Evolutionary conservation across 2,329 filamentous ascomycete species (phyloP).

Genomic region (Cercospora brassicicola): DNA sequence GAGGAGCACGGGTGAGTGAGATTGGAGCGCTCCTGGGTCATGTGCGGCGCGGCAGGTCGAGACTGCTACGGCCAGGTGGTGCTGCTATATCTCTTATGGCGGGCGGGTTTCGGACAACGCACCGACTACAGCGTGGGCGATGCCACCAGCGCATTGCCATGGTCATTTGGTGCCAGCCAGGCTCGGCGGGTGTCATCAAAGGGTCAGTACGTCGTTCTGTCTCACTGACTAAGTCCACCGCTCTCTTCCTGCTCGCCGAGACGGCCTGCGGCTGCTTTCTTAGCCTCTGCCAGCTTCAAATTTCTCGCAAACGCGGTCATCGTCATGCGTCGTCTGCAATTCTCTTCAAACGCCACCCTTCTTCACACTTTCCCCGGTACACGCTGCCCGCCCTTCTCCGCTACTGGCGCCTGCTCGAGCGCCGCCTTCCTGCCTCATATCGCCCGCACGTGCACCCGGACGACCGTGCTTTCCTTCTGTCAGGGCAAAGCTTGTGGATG

Average conservation of each 20-base stretch:
- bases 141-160: background rate
- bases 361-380: background rate
- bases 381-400: background rate
- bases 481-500: conserved; percentile 13
- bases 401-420: background rate
- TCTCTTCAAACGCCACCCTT: background rate
- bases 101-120: background rate
- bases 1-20: background rate
- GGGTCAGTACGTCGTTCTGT: background rate
- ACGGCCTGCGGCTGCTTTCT: conserved; percentile 1
- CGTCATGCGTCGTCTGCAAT: background rate
- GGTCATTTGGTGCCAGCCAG: background rate
- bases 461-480: conserved; percentile 9
- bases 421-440: background rate
- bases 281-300: background rate
- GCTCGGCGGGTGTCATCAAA: background rate
- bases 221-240: background rate
- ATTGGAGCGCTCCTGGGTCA: background rate
- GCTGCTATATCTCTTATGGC: background rate
- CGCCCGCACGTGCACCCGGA: background rate
- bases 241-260: conserved; percentile 1
- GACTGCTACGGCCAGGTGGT: background rate
- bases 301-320: background rate
- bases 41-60: background rate
- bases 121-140: background rate